Evolutionary conservation across 176 grass and related monocot genomes (phyloP), one percentile per base, ranked within the genome.

Genomic region (Miscanthus lutarioriparius): DNA sequence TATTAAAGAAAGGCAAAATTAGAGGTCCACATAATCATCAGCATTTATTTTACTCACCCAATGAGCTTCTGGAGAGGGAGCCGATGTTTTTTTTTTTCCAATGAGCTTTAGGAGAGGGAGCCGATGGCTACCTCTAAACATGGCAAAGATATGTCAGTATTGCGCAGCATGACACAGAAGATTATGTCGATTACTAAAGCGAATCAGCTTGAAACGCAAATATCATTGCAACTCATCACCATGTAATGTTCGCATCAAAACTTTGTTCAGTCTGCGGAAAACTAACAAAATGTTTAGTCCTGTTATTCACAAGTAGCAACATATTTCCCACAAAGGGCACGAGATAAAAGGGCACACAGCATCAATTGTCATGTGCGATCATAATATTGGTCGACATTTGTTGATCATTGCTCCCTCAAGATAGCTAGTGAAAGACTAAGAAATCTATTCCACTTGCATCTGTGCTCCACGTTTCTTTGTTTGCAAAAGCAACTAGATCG

Each of bases 281-380:
- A 15, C 45, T 58, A 56, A 67, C 4, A 67, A 83, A 86, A 74
- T 79, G 30, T 39, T n/a, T 43, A 48, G 84, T 70, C 75, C 59
- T 84, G 84, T 84, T 87, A 91, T 87, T 91, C 74, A 87, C 85
- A 87, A 67, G 80, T 71, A 70, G 16, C 80, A 87, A 54, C 53
- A 76, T 65, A 83, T 74, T 70, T 41, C 84, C 75, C 49, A 40
- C 44, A 90, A 84, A 44, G n/a, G 83, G 23, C 66, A 64, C 63
- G 48, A 25, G 23, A 86, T 65, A 82, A 71, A 70, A 41, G 62
- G 39, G 5, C 63, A 70, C 0, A 35, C 10, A 19, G 30, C 61
- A 80, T 64, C 58, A 22, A 75, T 61, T 72, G 48, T 61, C 87
- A 67, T 80, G 53, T 81, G 79, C 47, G 41, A 53, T 59, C 67